Base-by-base conservation (phyloP, 192 early-diverging fungal species). In the Pilaira anomala region DNA sequence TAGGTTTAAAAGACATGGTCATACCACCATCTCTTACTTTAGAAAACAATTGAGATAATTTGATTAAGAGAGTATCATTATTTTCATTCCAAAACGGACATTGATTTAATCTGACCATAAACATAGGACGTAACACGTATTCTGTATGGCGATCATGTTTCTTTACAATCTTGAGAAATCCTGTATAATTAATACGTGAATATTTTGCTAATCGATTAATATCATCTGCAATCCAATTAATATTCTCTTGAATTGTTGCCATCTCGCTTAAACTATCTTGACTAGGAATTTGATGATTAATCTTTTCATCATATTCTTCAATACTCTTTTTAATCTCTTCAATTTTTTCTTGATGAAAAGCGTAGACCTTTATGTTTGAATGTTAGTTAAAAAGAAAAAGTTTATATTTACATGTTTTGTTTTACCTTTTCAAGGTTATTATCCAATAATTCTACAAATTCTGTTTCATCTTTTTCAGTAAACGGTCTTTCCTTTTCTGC, bases 111-210 rank as follows among this genome's bases (percentile, higher is more conserved):
- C 89, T 79, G 74, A 90, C 77, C 80, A 83, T 82, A 74, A 91
- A 88, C 80, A 92, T 71, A 26, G 91, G 83, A 73, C 90, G 78
- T 28, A 98, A 75, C 30, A 84, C 76, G 67, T 86, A 92, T 8
- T 73, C 76, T 16, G 93, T 91, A 71, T 94, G 90, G 64, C 92
- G 89, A 79, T 99, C 96, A 74, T 99, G 97, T 78, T 99, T 99
- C 78, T 99, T 99, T 72, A 99, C 83, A 68, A 98, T 97, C 82
- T 96, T 89, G 39, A 89, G 78, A 58, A 93, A 89, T 22, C 87
- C 91, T 9, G 91, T 88, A 72, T 89, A 93, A 80, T 93, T 93
- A 65, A 90, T 79, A 13, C 89, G 78, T 12, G 85, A 84, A 63
- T 83, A 93, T 62, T 85, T 86, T 40, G 89, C 83, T 46, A 93